These are phyloP conservation scores for Vachellia collinsii DNA, from an alignment of 306 rosid species.

Conservation along the genomic window DNA sequence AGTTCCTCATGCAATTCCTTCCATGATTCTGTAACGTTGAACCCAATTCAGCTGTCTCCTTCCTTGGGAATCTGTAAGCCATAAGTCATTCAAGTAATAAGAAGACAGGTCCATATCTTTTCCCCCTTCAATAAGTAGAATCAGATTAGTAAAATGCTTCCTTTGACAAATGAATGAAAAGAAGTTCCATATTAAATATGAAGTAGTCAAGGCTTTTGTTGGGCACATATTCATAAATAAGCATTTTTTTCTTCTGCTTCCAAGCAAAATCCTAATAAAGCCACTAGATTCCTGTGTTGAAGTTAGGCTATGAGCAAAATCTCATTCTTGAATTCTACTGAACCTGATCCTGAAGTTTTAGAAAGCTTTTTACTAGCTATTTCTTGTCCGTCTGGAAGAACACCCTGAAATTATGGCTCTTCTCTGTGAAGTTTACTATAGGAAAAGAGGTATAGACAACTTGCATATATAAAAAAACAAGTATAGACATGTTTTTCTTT, in stretches of 20 bases:
- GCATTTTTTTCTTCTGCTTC: slow-evolving; percentile 33
- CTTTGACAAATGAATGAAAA: too few relatives aligned
- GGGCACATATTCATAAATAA: slow-evolving; percentile 33
- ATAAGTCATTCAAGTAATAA: too few relatives aligned
- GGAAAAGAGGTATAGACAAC: too few relatives aligned
- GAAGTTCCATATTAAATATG: too few relatives aligned
- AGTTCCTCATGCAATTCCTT: slow-evolving; percentile 40
- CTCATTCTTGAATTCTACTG: slow-evolving; percentile 50
- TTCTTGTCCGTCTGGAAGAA: slow-evolving; percentile 27
- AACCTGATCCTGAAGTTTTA: too few relatives aligned
- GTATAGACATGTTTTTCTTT: too few relatives aligned
- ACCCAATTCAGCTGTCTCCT: slow-evolving; percentile 33
- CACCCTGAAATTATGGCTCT: too few relatives aligned
- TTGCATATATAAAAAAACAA: too few relatives aligned
- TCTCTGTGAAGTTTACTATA: too few relatives aligned
- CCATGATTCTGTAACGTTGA: slow-evolving; percentile 33
- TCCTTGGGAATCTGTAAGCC: slow-evolving; percentile 21
- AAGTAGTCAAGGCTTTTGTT: slow-evolving; percentile 29
- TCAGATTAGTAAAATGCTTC: too few relatives aligned
- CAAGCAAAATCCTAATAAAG: slow-evolving; percentile 48
- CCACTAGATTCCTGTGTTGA: slow-evolving; percentile 48
- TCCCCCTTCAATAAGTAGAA: too few relatives aligned
- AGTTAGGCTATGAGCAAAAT: slow-evolving; percentile 45
- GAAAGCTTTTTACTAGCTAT: slow-evolving; percentile 52
- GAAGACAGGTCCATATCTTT: too few relatives aligned